Conservation (phyloP, 768 basidiomycete species). For the Russula vinacea region DNA sequence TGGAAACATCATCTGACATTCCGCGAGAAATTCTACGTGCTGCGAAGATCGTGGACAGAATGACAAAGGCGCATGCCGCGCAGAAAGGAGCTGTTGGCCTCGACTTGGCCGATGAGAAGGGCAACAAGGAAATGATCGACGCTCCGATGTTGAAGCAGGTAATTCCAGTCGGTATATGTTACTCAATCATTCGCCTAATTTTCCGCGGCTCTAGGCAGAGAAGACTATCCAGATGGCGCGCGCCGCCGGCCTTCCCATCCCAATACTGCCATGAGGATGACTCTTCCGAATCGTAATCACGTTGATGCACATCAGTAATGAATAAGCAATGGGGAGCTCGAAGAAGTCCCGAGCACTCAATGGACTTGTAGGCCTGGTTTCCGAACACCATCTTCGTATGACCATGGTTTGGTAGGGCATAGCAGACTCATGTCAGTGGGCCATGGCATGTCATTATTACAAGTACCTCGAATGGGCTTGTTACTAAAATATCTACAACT, state of each 20-base stretch:
- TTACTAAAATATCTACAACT: not conserved
- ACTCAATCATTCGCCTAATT: not conserved
- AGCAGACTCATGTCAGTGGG: no score
- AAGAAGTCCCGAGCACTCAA: not conserved
- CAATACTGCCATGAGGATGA: slow-evolving; percentile 1
- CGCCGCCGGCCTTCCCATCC: slow-evolving; percentile 25
- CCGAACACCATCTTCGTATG: not conserved
- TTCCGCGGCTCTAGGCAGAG: slow-evolving; percentile 16
- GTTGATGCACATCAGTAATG: not conserved
- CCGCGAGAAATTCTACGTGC: slow-evolving; percentile 71
- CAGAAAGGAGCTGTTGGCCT: slow-evolving; percentile 70
- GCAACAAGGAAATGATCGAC: slow-evolving; percentile 78
- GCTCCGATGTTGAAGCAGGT: slow-evolving; percentile 88
- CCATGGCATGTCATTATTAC: not conserved
- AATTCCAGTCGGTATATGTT: slow-evolving; percentile 17
- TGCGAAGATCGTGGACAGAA: slow-evolving; percentile 62
- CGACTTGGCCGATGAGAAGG: slow-evolving; percentile 48
- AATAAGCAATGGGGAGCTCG: not conserved
- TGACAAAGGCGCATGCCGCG: slow-evolving; percentile 53
- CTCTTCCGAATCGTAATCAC: not conserved
- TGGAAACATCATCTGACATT: not conserved
- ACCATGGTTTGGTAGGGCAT: not conserved
- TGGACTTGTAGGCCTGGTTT: not conserved
- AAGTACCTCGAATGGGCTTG: not conserved
- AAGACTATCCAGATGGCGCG: slow-evolving; percentile 24